Evolutionary conservation across 768 basidiomycete species (phyloP), one percentile per base, ranked within the genome.

Genomic region (Kwoniella newhampshirensis): DNA sequence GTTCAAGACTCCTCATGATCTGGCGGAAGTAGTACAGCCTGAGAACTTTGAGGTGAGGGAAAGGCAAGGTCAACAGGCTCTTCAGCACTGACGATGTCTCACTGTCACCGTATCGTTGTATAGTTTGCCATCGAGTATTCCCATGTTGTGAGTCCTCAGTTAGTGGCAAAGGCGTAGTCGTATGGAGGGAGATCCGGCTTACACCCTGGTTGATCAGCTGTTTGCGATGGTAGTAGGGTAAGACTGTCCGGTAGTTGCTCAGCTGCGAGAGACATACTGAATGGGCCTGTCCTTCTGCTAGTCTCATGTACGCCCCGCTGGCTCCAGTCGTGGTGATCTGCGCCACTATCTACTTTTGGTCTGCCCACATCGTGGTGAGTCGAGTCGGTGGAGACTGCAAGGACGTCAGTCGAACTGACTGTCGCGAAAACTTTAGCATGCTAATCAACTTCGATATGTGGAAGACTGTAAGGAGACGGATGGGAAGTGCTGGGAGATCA

Each of bases 391-490:
- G n/a, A n/a, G n/a, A n/a, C n/a, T n/a, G 20, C 43, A 15, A 9
- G 5, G 5, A 26, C 18, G 40, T 23, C 17, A 3, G 27, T 9
- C 6, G 32, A 37, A 12, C 17, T 40, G 28, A n/a, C 41, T 35
- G 79, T 87, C 70, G 84, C 84, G 61, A 88, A 87, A 2, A 84
- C 84, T 81, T 87, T 91, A 32, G 32, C 32, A 32, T 32, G 6
- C 32, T 32, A 32, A 32, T 13, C 32, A 32, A 32, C 81, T 96
- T 51, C 89, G 92, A 87, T 97, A 91, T 73, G 89, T 93, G 47
- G 91, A 82, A 71, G 79, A 89, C 46, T 84, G 91, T 4, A 86
- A 85, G 64, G 94, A 98, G 77, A 89, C 87, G 36, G 94, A 93
- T 60, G 94, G 94, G 0, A 48, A 63, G 54, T 58, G 54, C 15